Evolutionary conservation across 2,329 filamentous ascomycete genomes (phyloP), one percentile per base, ranked within the genome.

Genomic region (Thermomyces lanuginosus): DNA sequence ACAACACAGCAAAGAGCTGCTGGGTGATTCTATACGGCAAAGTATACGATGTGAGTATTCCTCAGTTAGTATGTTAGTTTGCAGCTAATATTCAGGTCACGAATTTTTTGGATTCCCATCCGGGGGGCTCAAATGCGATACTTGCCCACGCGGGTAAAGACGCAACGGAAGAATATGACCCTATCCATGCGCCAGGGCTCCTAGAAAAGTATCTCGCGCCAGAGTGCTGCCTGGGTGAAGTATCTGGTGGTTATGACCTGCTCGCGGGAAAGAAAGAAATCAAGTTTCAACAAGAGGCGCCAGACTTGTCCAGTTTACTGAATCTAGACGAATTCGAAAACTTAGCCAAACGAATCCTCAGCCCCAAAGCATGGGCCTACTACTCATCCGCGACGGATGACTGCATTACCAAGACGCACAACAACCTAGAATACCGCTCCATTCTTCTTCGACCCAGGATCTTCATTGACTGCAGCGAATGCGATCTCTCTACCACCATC

Each of bases 381-480:
- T 30, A 30, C 13, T 30, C 28, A 12, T 30, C 28, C 9, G 28
- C 28, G n/a, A 24, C 28, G n/a, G 26, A 22, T 7, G 28, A 30
- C 16, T 23, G 25, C 22, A 30, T 30, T 16, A 26, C 28, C 7
- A 22, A 30, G 12, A 19, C 23, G 8, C 23, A 26, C 16, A 30
- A 30, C 16, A 13, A 26, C 5, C 15, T 26, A 6, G 26, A 24
- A 11, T 30, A 16, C 11, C 23, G 19, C 10, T 18, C 15, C 4
- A 6, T 30, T 7, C 19, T 30, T 38, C 51, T 64, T 18, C 49
- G 61, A 5, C 62, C 63, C 3, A 50, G 62, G 6, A 46, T 61
- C 13, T 42, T 61, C 2, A 46, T 52, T 16, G 50, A 56, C 17
- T 48, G 60, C 16, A 44, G 40, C 0, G 35, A 36, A 5, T n/a